phyloP scores from a whole-genome alignment of 495 filamentous ascomycete genomes.

The Sordaria brevicollis region DNA sequence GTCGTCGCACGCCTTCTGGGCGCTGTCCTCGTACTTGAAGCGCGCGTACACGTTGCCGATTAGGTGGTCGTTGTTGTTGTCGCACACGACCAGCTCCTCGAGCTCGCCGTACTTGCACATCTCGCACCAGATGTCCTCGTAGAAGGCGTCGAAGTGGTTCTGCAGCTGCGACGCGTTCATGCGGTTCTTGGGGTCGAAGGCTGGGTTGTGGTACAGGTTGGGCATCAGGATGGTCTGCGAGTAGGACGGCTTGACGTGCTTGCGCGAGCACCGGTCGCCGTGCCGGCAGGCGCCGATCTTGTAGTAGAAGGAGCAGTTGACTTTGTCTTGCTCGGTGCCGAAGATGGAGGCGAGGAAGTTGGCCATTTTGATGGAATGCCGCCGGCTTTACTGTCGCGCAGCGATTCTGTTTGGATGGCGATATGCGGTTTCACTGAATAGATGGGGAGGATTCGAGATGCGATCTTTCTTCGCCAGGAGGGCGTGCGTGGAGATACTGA shows the following conservation, averaged over 20 bases:
- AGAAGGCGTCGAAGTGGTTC: conserved; percentile 99
- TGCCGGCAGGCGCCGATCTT: conserved; percentile 93
- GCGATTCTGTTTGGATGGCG: background rate
- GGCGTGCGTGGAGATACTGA: background rate
- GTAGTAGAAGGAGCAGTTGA: conserved; percentile 39
- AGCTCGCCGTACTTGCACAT: conserved; percentile 91
- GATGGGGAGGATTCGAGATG: background rate
- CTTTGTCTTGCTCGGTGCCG: conserved; percentile 97
- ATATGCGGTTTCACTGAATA: background rate
- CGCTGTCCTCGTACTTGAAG: conserved; percentile 99
- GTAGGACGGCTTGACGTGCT: conserved; percentile 99
- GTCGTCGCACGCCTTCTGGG: conserved; percentile 84
- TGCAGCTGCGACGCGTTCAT: conserved; percentile 92
- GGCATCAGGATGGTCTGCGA: conserved; percentile 94
- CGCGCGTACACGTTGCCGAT: conserved; percentile 99
- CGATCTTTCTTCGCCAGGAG: background rate
- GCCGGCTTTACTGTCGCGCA: background rate
- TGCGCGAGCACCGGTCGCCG: conserved; percentile 93
- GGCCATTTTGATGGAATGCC: conserved; percentile 41
- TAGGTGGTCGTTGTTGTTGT: conserved; percentile 96
- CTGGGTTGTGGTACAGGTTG: conserved; percentile 98
- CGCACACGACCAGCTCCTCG: conserved; percentile 82
- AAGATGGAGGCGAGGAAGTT: conserved; percentile 99
- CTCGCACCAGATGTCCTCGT: conserved; percentile 99
- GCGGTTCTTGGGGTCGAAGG: conserved; percentile 92